Conservation (phyloP, 176 grass and related monocot species). For the Zizania latifolia region DNA sequence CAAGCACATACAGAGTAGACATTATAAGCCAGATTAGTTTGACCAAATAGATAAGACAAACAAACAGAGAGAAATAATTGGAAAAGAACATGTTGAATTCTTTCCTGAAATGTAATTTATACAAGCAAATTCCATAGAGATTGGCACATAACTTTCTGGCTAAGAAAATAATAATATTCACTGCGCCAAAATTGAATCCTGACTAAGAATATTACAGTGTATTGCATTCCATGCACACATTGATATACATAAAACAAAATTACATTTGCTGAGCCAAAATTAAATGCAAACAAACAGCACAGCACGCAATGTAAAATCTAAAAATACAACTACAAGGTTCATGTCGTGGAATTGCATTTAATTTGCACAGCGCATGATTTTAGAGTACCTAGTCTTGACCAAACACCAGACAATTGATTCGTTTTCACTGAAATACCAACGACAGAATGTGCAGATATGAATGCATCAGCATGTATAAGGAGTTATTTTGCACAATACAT, state of each 20-base stretch:
- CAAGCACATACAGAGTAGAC: constrained; percentile 19
- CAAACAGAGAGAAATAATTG: not conserved
- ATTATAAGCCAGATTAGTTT: constrained; percentile 30
- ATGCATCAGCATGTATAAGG: not conserved
- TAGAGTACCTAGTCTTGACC: not conserved
- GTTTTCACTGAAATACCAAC: not conserved
- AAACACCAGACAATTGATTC: not conserved
- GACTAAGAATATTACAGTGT: not conserved
- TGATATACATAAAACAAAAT: not conserved
- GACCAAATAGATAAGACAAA: not conserved
- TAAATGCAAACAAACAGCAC: not conserved
- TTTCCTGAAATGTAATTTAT: not conserved
- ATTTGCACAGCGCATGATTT: not conserved
- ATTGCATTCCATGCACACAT: not conserved
- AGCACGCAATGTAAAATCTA: not conserved
- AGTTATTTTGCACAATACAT: not conserved
- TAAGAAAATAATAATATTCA: constrained; percentile 13
- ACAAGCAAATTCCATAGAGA: not conserved
- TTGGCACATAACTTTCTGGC: not conserved
- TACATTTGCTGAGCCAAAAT: not conserved
- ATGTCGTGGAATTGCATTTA: no score
- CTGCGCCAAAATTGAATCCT: no score
- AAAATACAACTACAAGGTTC: no score
- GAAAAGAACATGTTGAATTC: not conserved
- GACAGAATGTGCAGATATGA: not conserved